Evolutionary conservation across 1,284 basidiomycete genomes (phyloP).

Genomic region (Microbotryomycetes sp.): DNA sequence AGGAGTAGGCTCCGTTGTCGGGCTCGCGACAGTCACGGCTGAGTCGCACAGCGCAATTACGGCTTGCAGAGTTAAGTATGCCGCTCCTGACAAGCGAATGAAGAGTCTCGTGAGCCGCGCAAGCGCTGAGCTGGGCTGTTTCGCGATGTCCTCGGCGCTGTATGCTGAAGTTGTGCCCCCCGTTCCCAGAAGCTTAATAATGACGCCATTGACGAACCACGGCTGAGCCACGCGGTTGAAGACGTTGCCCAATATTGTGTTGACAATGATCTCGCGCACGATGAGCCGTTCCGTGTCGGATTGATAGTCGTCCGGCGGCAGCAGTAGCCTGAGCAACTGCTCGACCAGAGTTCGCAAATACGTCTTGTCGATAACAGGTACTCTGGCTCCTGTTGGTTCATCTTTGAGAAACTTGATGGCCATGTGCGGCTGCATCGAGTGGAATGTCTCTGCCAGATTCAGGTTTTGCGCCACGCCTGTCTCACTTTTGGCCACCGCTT

Average conservation of each 20-base stretch:
- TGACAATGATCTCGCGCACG: constrained; percentile 65
- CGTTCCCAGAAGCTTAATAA: constrained; percentile 56
- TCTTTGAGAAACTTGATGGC: constrained; percentile 55
- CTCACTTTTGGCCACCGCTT: constrained; percentile 53
- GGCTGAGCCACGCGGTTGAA: constrained; percentile 64
- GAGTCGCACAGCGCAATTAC: not conserved
- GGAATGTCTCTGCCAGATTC: constrained; percentile 53
- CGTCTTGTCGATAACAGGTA: constrained; percentile 51
- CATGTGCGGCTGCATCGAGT: constrained; percentile 68
- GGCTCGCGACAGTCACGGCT: no score
- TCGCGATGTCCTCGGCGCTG: not conserved
- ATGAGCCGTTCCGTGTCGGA: constrained; percentile 65
- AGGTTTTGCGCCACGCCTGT: constrained; percentile 54
- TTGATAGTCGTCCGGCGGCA: constrained; percentile 61
- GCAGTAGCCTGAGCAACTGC: constrained; percentile 55
- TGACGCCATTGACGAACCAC: constrained; percentile 65
- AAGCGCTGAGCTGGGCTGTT: not conserved
- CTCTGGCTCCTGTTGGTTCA: not conserved
- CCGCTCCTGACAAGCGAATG: constrained; percentile 31
- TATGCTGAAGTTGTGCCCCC: constrained; percentile 31
- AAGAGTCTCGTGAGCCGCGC: not conserved
- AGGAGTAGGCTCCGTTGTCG: not conserved
- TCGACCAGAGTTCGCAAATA: constrained; percentile 70
- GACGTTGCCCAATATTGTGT: constrained; percentile 58
- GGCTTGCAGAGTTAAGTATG: constrained; percentile 20